phyloP scores from a whole-genome alignment of 2,329 filamentous ascomycete species.

The Cadophora sp. region DNA sequence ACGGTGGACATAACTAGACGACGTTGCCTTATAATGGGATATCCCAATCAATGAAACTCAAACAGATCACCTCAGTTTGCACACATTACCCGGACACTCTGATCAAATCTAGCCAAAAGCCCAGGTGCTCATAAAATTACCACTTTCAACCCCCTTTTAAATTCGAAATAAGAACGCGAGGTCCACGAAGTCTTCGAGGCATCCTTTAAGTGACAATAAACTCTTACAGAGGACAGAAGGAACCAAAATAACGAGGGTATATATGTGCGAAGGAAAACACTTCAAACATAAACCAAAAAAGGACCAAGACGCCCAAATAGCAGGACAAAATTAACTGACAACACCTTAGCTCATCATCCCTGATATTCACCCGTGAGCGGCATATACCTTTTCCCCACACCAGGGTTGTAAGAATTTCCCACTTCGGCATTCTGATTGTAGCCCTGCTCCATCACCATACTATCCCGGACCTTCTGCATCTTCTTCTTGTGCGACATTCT shows the following conservation, averaged over 20 bases:
- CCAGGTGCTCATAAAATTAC: no score
- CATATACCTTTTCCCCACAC: conserved; percentile 19
- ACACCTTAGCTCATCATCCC: neutral
- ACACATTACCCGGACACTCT: no score
- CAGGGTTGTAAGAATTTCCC: neutral
- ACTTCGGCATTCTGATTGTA: conserved; percentile 1
- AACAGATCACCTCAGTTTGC: no score
- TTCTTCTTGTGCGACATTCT: conserved; percentile 33
- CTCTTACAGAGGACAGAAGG: no score
- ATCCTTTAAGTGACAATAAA: no score
- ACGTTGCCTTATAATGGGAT: neutral
- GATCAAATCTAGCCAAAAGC: no score
- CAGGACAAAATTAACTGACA: neutral
- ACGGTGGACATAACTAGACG: neutral
- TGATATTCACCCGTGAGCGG: neutral
- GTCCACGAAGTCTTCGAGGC: no score
- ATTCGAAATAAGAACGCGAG: neutral
- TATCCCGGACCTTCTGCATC: conserved; percentile 28
- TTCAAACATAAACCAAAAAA: neutral
- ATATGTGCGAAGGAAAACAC: neutral
- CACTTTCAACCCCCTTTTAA: no score
- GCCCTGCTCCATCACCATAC: conserved; percentile 13
- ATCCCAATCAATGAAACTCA: neutral
- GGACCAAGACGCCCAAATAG: neutral
- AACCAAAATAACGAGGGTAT: no score